Percentiles rank a stretch among this genome's conserved stretches.
These are phyloP conservation scores for Colletotrichum lindemuthianum DNA, from an alignment of 2,329 filamentous ascomycete species.

Conservation along the genomic window DNA sequence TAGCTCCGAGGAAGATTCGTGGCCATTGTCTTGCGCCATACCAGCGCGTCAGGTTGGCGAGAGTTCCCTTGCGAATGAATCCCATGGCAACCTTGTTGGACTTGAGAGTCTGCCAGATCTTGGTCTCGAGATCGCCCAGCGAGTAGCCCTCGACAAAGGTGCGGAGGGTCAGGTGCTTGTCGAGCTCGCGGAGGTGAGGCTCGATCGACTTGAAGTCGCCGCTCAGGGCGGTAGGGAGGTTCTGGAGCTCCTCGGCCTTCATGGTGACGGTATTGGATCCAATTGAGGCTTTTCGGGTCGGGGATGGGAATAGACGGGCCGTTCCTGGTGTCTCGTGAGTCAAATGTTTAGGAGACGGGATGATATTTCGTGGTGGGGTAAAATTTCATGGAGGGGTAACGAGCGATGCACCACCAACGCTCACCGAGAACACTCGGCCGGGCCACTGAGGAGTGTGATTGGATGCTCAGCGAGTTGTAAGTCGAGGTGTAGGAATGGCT, in stretches of 20 bases:
- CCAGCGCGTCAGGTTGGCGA: constrained; percentile 85
- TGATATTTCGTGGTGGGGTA: constrained; percentile 36
- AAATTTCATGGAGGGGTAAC: constrained; percentile 36
- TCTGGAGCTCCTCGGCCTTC: constrained; percentile 66
- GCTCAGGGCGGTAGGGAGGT: constrained; percentile 60
- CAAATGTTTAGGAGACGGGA: constrained; percentile 30
- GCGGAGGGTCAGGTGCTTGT: constrained; percentile 87
- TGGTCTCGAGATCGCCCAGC: constrained; percentile 79
- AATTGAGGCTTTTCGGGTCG: constrained; percentile 25
- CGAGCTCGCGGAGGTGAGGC: constrained; percentile 77
- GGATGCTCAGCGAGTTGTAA: constrained; percentile 7
- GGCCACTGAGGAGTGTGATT: constrained; percentile 1
- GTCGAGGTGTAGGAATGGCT: neutral
- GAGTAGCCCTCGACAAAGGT: constrained; percentile 87
- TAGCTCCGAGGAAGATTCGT: neutral
- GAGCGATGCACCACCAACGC: constrained; percentile 3
- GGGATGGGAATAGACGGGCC: constrained; percentile 12
- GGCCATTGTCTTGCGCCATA: neutral
- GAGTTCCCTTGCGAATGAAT: constrained; percentile 80
- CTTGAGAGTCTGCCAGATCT: constrained; percentile 84
- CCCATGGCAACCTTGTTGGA: constrained; percentile 86
- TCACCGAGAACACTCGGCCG: constrained; percentile 29
- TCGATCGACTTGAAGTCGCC: constrained; percentile 87
- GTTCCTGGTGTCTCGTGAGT: constrained; percentile 36
- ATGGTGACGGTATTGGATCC: constrained; percentile 49